Conservation (phyloP, 2,329 filamentous ascomycete genomes). For the Trichoderma sp. region DNA sequence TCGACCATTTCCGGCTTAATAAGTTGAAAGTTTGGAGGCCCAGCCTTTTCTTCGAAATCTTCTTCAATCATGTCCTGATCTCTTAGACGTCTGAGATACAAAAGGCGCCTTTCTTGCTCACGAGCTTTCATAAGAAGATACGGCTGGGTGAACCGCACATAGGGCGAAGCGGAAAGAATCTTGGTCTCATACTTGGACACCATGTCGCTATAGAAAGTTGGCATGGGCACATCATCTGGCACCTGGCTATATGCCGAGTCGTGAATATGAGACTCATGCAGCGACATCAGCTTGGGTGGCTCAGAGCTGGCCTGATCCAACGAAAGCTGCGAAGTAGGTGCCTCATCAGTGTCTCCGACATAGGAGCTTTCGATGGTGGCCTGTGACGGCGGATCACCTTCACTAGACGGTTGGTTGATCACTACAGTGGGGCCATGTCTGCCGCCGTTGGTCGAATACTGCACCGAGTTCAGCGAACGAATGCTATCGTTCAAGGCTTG, state of each 20-base stretch:
- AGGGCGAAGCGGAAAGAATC: slow-evolving; percentile 91
- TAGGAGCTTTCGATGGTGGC: slow-evolving; percentile 36
- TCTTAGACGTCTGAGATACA: slow-evolving; percentile 78
- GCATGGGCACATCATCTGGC: slow-evolving; percentile 78
- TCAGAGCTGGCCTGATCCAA: slow-evolving; percentile 32
- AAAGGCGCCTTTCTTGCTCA: slow-evolving; percentile 82
- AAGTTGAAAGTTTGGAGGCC: slow-evolving; percentile 76
- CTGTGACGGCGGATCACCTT: slow-evolving; percentile 43
- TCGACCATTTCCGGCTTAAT: slow-evolving; percentile 97
- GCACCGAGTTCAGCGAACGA: slow-evolving; percentile 36
- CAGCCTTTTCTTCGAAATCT: slow-evolving; percentile 59
- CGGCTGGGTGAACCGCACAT: slow-evolving; percentile 92
- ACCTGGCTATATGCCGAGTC: slow-evolving; percentile 57
- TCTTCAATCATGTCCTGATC: slow-evolving; percentile 69
- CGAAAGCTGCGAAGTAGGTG: slow-evolving; percentile 32
- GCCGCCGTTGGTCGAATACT: slow-evolving; percentile 33
- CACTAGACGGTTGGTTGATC: slow-evolving; percentile 41
- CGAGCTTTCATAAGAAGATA: slow-evolving; percentile 90
- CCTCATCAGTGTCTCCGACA: slow-evolving; percentile 34
- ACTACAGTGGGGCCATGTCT: slow-evolving; percentile 36
- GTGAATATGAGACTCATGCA: slow-evolving; percentile 49
- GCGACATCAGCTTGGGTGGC: slow-evolving; percentile 35
- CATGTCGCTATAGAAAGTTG: slow-evolving; percentile 93
- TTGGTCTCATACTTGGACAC: slow-evolving; percentile 92
- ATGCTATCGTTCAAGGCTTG: slow-evolving; percentile 46